phyloP scores from a whole-genome alignment of 164 flowering plant genomes.

The Magnolia sinica region DNA sequence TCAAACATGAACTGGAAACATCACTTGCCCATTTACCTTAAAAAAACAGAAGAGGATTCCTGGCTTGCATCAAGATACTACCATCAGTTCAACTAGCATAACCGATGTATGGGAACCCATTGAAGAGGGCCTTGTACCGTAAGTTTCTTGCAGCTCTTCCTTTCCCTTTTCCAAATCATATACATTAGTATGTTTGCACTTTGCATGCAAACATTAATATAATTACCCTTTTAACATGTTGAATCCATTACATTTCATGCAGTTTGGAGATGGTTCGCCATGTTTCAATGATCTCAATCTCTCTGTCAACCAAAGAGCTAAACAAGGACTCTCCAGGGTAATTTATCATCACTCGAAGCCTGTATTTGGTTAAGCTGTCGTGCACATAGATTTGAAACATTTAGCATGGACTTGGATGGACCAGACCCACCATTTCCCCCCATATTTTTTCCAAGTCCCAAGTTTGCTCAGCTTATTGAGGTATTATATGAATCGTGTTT shows the following conservation, averaged over 20 bases:
- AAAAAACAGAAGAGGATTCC: conserved; percentile 60
- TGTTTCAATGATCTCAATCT: conserved; percentile 83
- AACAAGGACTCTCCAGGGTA: conserved; percentile 85
- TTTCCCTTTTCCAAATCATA: neutral
- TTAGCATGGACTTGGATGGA: neutral
- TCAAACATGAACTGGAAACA: neutral
- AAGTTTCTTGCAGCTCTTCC: conserved; percentile 27
- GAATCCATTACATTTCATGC: conserved; percentile 23
- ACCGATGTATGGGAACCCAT: conserved; percentile 93
- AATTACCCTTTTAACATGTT: neutral
- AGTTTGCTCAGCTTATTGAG: neutral
- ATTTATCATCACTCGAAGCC: neutral
- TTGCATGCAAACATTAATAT: neutral
- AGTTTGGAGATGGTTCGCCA: conserved; percentile 90
- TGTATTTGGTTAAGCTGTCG: neutral
- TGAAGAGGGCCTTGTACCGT: conserved; percentile 93
- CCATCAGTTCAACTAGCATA: conserved; percentile 77
- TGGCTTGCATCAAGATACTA: conserved; percentile 69
- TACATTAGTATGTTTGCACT: too few species aligned
- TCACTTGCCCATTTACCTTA: neutral
- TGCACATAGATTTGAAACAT: neutral
- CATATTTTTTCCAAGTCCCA: neutral
- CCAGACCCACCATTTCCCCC: neutral
- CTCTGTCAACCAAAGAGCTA: conserved; percentile 61
- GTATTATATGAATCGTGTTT: neutral